These are phyloP conservation scores for Panellus pusillus DNA, from an alignment of 768 basidiomycete genomes.

Conservation along the genomic window DNA sequence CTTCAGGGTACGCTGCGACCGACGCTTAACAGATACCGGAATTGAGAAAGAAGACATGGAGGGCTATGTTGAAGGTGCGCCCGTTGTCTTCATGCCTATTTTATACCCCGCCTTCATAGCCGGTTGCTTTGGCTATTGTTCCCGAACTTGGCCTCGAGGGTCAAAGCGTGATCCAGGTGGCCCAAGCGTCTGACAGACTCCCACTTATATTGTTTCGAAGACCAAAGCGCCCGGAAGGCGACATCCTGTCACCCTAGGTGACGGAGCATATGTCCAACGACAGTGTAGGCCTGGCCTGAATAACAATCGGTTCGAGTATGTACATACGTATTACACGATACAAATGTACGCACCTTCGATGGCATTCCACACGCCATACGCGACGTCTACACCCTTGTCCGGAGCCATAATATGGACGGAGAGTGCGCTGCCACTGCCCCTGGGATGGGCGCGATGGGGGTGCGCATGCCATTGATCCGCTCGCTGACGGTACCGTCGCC, in stretches of 20 bases:
- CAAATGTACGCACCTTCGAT: constrained; percentile 51
- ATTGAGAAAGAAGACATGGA: neutral
- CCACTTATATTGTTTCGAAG: too few relatives aligned
- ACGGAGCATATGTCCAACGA: constrained; percentile 57
- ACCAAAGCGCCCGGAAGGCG: too few relatives aligned
- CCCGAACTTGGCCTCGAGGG: too few relatives aligned
- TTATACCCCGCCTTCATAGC: too few relatives aligned
- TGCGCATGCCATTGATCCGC: constrained; percentile 54
- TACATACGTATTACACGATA: neutral
- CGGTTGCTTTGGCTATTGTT: too few relatives aligned
- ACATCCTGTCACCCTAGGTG: constrained; percentile 46
- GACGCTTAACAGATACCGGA: neutral
- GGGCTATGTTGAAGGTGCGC: too few relatives aligned
- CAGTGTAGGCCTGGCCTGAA: constrained; percentile 49
- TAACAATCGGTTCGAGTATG: neutral
- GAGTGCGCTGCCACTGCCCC: constrained; percentile 60
- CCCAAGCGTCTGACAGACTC: too few relatives aligned
- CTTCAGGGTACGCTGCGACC: constrained; percentile 14
- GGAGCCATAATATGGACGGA: constrained; percentile 53
- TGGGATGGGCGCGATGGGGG: constrained; percentile 56
- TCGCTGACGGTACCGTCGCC: constrained; percentile 65
- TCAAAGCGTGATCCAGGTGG: too few relatives aligned
- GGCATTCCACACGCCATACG: constrained; percentile 51
- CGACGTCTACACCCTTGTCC: constrained; percentile 49
- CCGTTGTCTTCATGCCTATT: too few relatives aligned